phyloP scores from a whole-genome alignment of 176 grass and related monocot species.

The Panicum miliaceum region DNA sequence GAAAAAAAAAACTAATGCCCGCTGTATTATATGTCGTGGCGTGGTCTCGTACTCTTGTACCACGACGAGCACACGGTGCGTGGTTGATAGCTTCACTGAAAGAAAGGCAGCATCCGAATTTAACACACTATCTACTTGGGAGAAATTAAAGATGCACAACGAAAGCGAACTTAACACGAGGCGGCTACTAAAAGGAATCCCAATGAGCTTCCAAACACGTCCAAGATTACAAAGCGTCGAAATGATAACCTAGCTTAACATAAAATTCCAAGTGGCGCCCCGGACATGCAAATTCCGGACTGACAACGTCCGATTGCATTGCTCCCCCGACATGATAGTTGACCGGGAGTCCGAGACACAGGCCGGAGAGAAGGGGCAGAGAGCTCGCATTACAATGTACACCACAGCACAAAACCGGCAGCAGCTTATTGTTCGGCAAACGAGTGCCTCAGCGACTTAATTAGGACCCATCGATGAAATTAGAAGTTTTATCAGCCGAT shows the following conservation, averaged over 20 bases:
- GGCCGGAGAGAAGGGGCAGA: neutral
- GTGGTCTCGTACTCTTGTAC: conserved; percentile 1
- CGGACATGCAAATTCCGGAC: neutral
- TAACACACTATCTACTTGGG: neutral
- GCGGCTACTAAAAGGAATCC: neutral
- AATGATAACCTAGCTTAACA: neutral
- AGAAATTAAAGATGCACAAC: too few species aligned
- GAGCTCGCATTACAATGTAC: neutral
- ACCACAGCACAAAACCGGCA: neutral
- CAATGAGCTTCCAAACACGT: conserved; percentile 7
- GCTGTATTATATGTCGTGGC: neutral
- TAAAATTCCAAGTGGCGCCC: neutral
- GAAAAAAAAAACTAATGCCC: neutral
- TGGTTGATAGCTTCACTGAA: neutral
- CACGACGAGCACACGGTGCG: neutral
- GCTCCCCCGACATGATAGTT: neutral
- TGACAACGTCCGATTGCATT: neutral
- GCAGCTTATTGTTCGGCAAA: too few species aligned
- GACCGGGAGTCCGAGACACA: too few species aligned
- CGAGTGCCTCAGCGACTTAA: neutral
- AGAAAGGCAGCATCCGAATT: neutral
- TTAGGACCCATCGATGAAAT: neutral
- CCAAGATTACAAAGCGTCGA: neutral
- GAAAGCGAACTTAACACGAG: neutral
- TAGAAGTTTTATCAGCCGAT: too few species aligned